Evolutionary conservation across 177 flowering plant species (phyloP), one percentile per base, ranked within the genome.

Genomic region (Vitis hybrid): DNA sequence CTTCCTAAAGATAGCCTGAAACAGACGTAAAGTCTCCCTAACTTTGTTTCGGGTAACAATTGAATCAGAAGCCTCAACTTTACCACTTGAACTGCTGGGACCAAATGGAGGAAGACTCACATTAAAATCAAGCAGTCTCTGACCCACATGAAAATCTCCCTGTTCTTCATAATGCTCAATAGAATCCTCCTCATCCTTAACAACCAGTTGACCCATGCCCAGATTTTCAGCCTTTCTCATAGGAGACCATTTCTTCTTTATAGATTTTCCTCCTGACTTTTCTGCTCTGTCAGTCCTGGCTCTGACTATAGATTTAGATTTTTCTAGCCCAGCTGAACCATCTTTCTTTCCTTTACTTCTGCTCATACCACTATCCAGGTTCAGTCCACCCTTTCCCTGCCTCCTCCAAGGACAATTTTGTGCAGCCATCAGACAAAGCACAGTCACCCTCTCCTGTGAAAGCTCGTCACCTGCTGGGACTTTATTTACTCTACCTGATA

Each of bases 21-120:
- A 93, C 45, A 91, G 57, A 39, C 90, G 89, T 50, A 91, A 79
- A 60, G 90, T 83, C 72, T 89, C 99, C 72, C 88, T 81, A 14
- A 91, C 97, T 72, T 80, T 83, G 59, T 60, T 74, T 49, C 94
- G 83, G 16, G 82, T 72, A 19, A 56, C 78, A 57, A 15, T 26
- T 10, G 57, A 72, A 22, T 74, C 78, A 18, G 5, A 15, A 7
- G 75, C 71, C 50, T 63, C 64, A 63, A 57, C 74, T 58, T 56
- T 72, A 59, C 55, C 63, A 62, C 70, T 68, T n/a, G 67, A 68
- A 69, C 67, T 68, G 21, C 66, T 74, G 16, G 76, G 75, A 62
- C 71, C 72, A 58, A 75, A 73, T 31, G 93, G 90, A 67, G 80
- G 86, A 58, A 86, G 59, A 39, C 13, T 75, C 67, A 85, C 70